These are phyloP conservation scores for Circinella umbellata DNA, from an alignment of 371 early-diverging fungal species.

Conservation along the genomic window DNA sequence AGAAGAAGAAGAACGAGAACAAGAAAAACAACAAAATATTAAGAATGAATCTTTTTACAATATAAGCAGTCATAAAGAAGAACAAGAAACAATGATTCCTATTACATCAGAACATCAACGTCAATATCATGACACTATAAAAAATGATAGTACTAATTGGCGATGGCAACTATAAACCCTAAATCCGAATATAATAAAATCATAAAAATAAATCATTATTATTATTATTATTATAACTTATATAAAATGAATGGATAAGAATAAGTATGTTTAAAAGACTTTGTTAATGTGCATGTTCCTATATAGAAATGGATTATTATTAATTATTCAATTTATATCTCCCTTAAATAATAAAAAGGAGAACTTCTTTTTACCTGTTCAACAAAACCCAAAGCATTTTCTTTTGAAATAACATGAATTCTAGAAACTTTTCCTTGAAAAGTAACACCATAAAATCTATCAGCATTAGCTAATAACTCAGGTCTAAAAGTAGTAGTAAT, in stretches of 20 bases:
- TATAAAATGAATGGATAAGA: neutral
- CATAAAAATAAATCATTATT: neutral
- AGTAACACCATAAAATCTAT: constrained; percentile 97
- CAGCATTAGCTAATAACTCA: constrained; percentile 89
- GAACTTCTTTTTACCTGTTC: constrained; percentile 50
- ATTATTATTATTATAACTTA: neutral
- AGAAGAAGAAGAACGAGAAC: neutral
- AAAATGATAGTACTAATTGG: neutral
- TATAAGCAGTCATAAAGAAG: neutral
- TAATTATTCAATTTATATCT: neutral
- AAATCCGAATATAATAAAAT: neutral
- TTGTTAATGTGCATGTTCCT: constrained; percentile 26
- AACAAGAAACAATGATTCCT: neutral
- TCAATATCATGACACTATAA: neutral
- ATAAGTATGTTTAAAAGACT: neutral
- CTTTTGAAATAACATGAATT: constrained; percentile 69
- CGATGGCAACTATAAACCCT: neutral
- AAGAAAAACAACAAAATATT: too few relatives aligned
- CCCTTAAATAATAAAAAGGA: too few relatives aligned
- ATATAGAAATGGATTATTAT: neutral
- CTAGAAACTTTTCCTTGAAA: constrained; percentile 86
- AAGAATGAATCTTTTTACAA: too few relatives aligned
- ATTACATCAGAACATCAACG: constrained; percentile 2
- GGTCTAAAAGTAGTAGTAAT: constrained; percentile 98
- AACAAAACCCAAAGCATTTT: constrained; percentile 74